phyloP scores from a whole-genome alignment of 1,139 yeast genomes.

The Wickerhamomyces sp. region DNA sequence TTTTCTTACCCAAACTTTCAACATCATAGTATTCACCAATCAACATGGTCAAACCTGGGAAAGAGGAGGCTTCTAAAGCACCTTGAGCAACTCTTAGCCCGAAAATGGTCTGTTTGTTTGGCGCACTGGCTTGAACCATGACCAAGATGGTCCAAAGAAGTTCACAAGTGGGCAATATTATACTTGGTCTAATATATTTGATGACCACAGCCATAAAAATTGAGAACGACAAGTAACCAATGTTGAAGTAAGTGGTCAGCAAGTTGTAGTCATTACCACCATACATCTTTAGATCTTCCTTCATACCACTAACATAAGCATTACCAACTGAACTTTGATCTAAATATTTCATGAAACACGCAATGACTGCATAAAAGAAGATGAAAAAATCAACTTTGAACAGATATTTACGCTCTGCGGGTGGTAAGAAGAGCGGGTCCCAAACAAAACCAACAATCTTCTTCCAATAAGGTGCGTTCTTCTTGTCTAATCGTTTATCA shows the following conservation, averaged over 20 bases:
- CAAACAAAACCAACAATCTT: slow-evolving; percentile 8
- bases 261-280: slow-evolving; percentile 34
- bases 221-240: slow-evolving; percentile 41
- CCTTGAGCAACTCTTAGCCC: slow-evolving; percentile 22
- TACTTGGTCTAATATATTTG: slow-evolving; percentile 46
- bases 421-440: slow-evolving; percentile 10
- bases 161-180: slow-evolving; percentile 35
- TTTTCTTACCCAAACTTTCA: slow-evolving; percentile 23
- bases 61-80: slow-evolving; percentile 7
- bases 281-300: slow-evolving; percentile 36
- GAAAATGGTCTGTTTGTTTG: slow-evolving; percentile 37
- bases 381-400: slow-evolving; percentile 8
- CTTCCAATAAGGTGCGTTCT: slow-evolving; percentile 5
- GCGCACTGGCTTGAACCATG: slow-evolving; percentile 45
- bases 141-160: slow-evolving; percentile 25
- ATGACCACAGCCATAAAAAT: slow-evolving; percentile 45
- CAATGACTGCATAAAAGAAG: slow-evolving; percentile 7
- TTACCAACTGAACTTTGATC: slow-evolving; percentile 47
- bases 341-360: slow-evolving; percentile 21
- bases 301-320: slow-evolving; percentile 35
- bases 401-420: slow-evolving; percentile 7
- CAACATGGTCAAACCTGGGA: slow-evolving; percentile 22
- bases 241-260: slow-evolving; percentile 25
- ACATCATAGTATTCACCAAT: slow-evolving; percentile 28
- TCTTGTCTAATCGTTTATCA: neutral